These are phyloP conservation scores for Triticum aestivum DNA, from an alignment of 176 grass and related monocot species.

Conservation along the genomic window IWGSC_CS_RefSeq_v2.1 NC_057812.1:718023578-718024077, in stretches of 20 bases:
- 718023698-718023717: neutral
- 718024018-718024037: neutral
- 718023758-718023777: neutral
- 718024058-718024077: neutral
- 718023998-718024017: neutral
- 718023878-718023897: neutral
- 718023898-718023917: neutral
- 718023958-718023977: neutral
- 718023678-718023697: no score
- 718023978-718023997: neutral
- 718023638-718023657: no score
- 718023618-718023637: no score
- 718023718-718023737: neutral
- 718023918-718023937: neutral
- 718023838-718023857: neutral
- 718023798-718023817: slow-evolving; percentile 5
- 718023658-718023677: no score
- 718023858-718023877: neutral
- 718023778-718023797: neutral
- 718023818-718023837: neutral
- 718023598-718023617: no score
- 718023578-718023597: no score
- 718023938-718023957: neutral
- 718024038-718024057: neutral
- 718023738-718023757: neutral